These are phyloP conservation scores for Cardiosporidium cionae DNA, from an alignment of 169 alveolate genomes.

Conservation along the genomic window DNA sequence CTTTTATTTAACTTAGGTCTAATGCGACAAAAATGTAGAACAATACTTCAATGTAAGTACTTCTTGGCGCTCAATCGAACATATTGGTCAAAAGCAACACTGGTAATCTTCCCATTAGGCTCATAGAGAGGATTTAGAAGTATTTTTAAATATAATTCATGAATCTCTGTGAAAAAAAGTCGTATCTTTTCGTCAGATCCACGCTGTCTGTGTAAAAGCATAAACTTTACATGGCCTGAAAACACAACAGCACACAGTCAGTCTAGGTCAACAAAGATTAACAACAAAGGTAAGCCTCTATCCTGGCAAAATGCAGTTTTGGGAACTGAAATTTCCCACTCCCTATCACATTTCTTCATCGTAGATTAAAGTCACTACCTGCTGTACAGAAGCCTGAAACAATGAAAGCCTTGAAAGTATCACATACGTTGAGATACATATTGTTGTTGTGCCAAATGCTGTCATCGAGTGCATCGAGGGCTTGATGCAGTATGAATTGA, in stretches of 20 bases:
- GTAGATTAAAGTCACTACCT: no score
- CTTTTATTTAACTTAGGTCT: background rate
- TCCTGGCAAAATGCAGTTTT: no score
- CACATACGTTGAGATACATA: conserved; percentile 67
- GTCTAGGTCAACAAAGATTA: background rate
- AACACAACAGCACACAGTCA: conserved; percentile 47
- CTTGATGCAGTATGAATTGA: conserved; percentile 74
- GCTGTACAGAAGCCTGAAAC: conserved; percentile 78
- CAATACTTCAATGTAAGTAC: conserved; percentile 2
- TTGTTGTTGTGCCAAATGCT: conserved; percentile 50
- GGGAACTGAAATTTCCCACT: no score
- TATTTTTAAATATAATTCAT: conserved; percentile 59
- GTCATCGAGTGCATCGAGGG: conserved; percentile 75
- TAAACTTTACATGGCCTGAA: conserved; percentile 52
- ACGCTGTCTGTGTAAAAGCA: conserved; percentile 54
- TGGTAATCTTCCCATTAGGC: background rate
- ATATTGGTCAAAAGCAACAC: conserved; percentile 19
- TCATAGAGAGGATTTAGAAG: conserved; percentile 34
- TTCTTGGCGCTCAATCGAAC: conserved; percentile 25
- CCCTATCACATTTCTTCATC: no score
- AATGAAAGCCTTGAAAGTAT: conserved; percentile 61
- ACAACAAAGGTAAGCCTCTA: no score
- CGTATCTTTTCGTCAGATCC: conserved; percentile 44
- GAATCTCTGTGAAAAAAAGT: conserved; percentile 60
- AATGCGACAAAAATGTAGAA: background rate